These are phyloP conservation scores for Avicennia marina DNA, from an alignment of 257 asterid genomes.

Conservation along the genomic window DNA sequence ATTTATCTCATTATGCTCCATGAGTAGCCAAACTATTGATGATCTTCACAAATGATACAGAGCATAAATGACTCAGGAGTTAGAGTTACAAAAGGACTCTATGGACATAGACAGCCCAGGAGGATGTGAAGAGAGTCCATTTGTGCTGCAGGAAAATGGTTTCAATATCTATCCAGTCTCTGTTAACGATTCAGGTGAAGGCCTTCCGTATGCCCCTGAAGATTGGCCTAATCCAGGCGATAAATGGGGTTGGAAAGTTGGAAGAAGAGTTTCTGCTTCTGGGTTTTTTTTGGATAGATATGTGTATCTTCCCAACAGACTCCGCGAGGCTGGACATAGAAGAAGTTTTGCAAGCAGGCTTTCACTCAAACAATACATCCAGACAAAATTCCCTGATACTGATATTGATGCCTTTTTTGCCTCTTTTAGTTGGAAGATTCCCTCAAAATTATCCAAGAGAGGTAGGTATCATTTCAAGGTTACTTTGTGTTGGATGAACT, in stretches of 20 bases:
- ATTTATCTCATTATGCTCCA: neutral
- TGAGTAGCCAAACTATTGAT: constrained; percentile 5
- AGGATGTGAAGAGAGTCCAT: constrained; percentile 32
- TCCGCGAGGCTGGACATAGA: constrained; percentile 28
- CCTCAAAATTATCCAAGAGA: constrained; percentile 32
- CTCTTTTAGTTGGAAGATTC: constrained; percentile 87
- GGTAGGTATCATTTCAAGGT: constrained; percentile 31
- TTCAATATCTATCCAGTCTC: constrained; percentile 54
- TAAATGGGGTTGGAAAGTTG: constrained; percentile 86
- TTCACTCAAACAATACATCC: constrained; percentile 49
- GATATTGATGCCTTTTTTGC: constrained; percentile 57
- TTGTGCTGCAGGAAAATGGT: constrained; percentile 32
- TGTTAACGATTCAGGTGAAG: constrained; percentile 52
- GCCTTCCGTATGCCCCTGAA: constrained; percentile 84
- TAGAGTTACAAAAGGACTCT: constrained; percentile 22
- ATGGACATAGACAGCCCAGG: constrained; percentile 56
- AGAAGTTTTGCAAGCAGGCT: constrained; percentile 53
- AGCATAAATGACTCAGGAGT: constrained; percentile 25
- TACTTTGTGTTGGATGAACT: neutral
- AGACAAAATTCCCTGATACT: constrained; percentile 42
- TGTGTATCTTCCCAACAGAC: constrained; percentile 52
- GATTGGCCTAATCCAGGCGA: constrained; percentile 90
- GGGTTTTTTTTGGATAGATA: constrained; percentile 71
- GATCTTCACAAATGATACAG: constrained; percentile 12
- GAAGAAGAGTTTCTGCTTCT: constrained; percentile 44